Evolutionary conservation across 495 filamentous ascomycete species (phyloP).

Genomic region (Trichoderma reesei): DNA sequence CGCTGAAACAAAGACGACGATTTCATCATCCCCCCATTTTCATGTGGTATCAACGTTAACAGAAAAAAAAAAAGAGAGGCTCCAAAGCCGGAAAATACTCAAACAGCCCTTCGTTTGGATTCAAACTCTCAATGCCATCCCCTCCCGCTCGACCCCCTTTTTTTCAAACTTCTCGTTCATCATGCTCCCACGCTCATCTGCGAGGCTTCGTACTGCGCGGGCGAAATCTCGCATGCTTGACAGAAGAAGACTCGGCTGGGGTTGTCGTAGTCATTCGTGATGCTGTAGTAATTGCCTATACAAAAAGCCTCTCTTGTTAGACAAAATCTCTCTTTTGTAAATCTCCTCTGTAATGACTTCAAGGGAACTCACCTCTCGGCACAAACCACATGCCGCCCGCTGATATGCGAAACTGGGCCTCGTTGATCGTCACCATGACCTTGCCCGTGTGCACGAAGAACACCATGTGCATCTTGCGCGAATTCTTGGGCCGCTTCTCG

Average conservation of each 20-base stretch:
- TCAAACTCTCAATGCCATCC: too few relatives aligned
- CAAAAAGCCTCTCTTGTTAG: constrained; percentile 10
- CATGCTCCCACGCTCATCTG: constrained; percentile 5
- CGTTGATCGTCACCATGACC: constrained; percentile 66
- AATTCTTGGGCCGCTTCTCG: constrained; percentile 80
- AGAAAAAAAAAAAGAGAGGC: not conserved
- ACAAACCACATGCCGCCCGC: constrained; percentile 88
- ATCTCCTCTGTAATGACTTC: constrained; percentile 9
- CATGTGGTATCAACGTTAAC: not conserved
- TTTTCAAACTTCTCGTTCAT: not conserved
- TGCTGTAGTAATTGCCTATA: constrained; percentile 76
- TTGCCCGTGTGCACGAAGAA: constrained; percentile 80
- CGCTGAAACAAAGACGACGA: not conserved
- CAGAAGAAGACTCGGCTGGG: constrained; percentile 76
- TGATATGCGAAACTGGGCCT: constrained; percentile 72
- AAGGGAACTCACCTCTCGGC: constrained; percentile 66
- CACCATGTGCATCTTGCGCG: constrained; percentile 86
- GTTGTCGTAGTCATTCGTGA: constrained; percentile 58
- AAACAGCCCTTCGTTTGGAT: too few relatives aligned
- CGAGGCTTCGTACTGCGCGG: constrained; percentile 10
- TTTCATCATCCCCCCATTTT: not conserved
- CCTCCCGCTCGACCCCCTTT: too few relatives aligned
- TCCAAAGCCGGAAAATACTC: not conserved
- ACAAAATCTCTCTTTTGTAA: constrained; percentile 8
- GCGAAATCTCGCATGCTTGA: constrained; percentile 57